Percentiles rank a stretch among this genome's conserved stretches.
phyloP scores from a whole-genome alignment of 2,329 filamentous ascomycete genomes.

The Colletotrichum kahawae region DNA sequence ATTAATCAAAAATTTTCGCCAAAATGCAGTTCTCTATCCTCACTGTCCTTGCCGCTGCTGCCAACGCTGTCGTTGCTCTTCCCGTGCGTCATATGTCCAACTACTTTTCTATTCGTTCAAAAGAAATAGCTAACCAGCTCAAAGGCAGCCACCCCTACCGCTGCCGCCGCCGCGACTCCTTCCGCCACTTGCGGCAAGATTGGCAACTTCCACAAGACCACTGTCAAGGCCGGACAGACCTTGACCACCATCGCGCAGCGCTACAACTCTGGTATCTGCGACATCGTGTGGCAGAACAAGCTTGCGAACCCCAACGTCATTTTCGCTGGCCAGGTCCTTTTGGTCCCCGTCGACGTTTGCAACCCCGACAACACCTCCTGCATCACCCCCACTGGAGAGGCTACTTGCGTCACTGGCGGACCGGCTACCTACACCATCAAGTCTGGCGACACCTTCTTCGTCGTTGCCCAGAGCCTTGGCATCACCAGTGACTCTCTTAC shows the following conservation, averaged over 20 bases:
- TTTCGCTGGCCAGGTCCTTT: background rate
- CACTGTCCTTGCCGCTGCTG: background rate
- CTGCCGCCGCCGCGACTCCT: background rate
- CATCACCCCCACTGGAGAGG: background rate
- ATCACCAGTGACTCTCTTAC: background rate
- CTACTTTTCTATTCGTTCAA: background rate
- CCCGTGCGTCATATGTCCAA: background rate
- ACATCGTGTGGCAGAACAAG: background rate
- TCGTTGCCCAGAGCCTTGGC: conserved; percentile 82
- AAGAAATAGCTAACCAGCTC: background rate
- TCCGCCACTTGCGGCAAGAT: background rate
- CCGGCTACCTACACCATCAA: conserved; percentile 63
- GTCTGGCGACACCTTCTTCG: conserved; percentile 78
- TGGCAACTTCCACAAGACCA: conserved; percentile 2
- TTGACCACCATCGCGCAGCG: background rate
- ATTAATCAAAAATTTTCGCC: background rate
- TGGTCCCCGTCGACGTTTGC: background rate
- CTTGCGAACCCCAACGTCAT: conserved; percentile 5
- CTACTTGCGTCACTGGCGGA: background rate
- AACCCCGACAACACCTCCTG: conserved; percentile 6
- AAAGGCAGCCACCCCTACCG: background rate
- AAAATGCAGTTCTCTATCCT: conserved; percentile 2
- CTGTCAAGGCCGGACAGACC: background rate
- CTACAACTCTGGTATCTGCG: conserved; percentile 7
- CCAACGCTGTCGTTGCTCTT: background rate